Base-by-base conservation (phyloP, 1,284 basidiomycete species). In the Heliocybe sulcata region DNA sequence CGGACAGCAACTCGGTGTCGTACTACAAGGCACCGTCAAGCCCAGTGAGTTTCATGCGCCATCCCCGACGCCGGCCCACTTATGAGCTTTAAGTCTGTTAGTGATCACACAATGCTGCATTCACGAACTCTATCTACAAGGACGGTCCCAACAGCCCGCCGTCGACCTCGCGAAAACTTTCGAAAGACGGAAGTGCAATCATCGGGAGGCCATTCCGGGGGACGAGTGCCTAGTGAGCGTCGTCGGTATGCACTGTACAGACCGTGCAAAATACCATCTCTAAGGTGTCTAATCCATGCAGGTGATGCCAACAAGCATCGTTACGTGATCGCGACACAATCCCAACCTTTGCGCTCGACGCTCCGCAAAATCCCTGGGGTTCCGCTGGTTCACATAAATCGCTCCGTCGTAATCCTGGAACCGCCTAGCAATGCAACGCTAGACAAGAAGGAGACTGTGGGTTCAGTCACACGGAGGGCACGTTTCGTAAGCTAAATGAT, bases 31-130 rank as follows among this genome's bases (percentile, higher is more conserved):
- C 16, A 80, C 81, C 53, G 80, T 90, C 57, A 97, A 96, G 72
- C 90, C 86, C 27, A 96, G 94, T 97, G 68, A 73, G 92, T 76
- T 42, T 60, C 61, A 51, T 38, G 4, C n/a, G 22, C 10, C 16
- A 25, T 8, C 10, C 27, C 12, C 51, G 10, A 6, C 16, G 16
- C 51, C 27, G 45, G 38, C 54, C 51, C 26, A 35, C 14, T 57
- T 20, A 27, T 53, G 51, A 67, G 66, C 60, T 65, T 65, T 72
- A 78, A 76, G 76, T 71, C 69, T 69, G 69, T 65, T 54, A 96
- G 94, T 98, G 94, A 96, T 98, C 68, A 96, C 94, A 0, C 94
- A 97, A 68, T 98, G 94, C 67, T 94, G 88, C 66, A 91, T 98
- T 53, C 85, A 94, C 60, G 90, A 92, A 64, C 77, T 98, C 1